Percentiles rank a stretch among this genome's conserved stretches.
phyloP scores from a whole-genome alignment of 108 stramenopile species.

The Skeletonema potamos region DNA sequence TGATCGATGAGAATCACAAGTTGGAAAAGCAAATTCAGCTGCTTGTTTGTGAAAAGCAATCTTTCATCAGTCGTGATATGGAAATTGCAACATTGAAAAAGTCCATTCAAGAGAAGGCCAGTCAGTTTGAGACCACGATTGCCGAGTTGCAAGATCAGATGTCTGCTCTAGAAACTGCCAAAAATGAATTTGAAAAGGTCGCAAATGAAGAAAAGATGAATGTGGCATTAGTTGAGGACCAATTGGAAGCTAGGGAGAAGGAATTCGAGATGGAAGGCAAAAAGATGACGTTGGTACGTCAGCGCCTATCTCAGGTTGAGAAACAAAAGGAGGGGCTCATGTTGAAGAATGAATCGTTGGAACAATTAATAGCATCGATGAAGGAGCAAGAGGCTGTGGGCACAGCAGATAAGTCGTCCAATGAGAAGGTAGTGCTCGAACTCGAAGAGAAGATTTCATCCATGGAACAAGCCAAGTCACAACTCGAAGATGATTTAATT shows the following conservation, averaged over 20 bases:
- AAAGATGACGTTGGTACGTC: neutral
- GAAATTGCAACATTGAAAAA: neutral
- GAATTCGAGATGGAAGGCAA: neutral
- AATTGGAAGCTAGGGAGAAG: slow-evolving; percentile 2
- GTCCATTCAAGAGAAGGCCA: slow-evolving; percentile 9
- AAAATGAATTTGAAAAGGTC: neutral
- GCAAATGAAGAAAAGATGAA: neutral
- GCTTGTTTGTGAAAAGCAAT: slow-evolving; percentile 31
- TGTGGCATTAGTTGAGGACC: slow-evolving; percentile 4
- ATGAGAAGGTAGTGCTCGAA: neutral
- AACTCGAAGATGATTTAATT: neutral
- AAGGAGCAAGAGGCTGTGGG: neutral
- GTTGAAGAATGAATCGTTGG: neutral
- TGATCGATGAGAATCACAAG: slow-evolving; percentile 41
- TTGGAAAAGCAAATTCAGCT: slow-evolving; percentile 34
- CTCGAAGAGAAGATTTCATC: neutral
- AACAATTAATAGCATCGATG: neutral
- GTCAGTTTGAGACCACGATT: neutral
- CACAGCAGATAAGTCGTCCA: neutral
- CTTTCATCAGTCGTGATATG: neutral
- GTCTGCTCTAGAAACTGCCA: neutral
- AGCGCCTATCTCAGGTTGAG: slow-evolving; percentile 5
- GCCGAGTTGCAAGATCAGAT: slow-evolving; percentile 5
- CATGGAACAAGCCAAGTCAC: neutral
- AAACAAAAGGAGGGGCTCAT: neutral